Evolutionary conservation across 2,329 filamentous ascomycete genomes (phyloP).

Genomic region (Colletotrichum sp.): DNA sequence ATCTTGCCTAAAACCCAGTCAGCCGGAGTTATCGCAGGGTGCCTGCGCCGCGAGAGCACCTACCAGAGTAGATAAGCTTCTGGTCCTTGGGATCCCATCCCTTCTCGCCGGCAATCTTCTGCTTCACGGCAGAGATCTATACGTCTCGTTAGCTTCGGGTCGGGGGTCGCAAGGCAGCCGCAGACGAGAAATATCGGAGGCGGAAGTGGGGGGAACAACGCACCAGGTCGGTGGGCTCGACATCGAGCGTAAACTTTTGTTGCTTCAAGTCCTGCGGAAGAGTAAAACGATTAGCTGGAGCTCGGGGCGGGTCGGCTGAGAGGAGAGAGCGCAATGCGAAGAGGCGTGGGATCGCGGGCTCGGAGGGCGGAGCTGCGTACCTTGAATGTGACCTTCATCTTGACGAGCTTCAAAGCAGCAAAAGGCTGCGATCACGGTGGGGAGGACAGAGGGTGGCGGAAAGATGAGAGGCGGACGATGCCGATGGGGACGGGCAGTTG

Average conservation of each 20-base stretch:
- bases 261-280: conserved; percentile 87
- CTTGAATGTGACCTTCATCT: conserved; percentile 74
- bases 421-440: conserved; percentile 22
- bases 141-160: conserved; percentile 24
- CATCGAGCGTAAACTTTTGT: conserved; percentile 96
- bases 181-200: conserved; percentile 18
- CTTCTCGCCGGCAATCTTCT: conserved; percentile 90
- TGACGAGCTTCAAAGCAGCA: conserved; percentile 45
- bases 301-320: neutral
- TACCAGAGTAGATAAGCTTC: conserved; percentile 99
- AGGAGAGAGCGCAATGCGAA: neutral
- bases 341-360: neutral
- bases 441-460: neutral
- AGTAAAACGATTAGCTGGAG: conserved; percentile 6
- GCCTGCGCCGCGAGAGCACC: conserved; percentile 31
- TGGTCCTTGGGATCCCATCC: conserved; percentile 90
- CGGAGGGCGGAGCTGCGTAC: conserved; percentile 41
- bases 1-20: conserved; percentile 78
- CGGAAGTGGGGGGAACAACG: conserved; percentile 43
- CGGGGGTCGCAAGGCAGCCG: conserved; percentile 14
- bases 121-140: conserved; percentile 89
- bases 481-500: neutral
- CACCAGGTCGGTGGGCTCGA: conserved; percentile 92
- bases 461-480: neutral
- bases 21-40: neutral